Percentiles rank a stretch among this genome's conserved stretches.
Evolutionary conservation across 148 eudicot species (phyloP).

Genomic region (Heliosperma pusillum): DNA sequence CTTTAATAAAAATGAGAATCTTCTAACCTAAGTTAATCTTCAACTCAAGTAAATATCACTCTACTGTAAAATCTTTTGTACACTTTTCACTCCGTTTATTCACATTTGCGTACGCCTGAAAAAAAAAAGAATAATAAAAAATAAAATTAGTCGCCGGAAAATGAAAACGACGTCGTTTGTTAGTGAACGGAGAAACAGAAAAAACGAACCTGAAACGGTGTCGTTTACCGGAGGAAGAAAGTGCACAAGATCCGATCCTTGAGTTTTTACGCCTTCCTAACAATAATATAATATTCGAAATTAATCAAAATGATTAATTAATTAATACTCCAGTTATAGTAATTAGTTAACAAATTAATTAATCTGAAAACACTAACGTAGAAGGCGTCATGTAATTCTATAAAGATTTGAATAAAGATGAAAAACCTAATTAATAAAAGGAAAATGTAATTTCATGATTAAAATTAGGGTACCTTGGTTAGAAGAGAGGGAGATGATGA

Average conservation of each 20-base stretch:
- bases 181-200: not conserved
- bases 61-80: not conserved
- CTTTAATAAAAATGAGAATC: not conserved
- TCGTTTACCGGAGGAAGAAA: conserved; percentile 20
- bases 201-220: not conserved
- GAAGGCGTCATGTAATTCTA: not conserved
- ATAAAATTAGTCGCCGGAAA: not conserved
- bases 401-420: no score
- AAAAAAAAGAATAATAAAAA: not conserved
- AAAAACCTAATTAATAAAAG: no score
- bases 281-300: not conserved
- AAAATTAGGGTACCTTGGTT: not conserved
- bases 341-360: no score
- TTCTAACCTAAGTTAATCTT: conserved; percentile 13
- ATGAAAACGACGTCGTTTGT: not conserved
- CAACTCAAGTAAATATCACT: conserved; percentile 15
- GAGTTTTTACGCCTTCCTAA: not conserved
- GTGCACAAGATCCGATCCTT: not conserved
- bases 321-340: not conserved
- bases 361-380: not conserved
- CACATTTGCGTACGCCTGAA: not conserved
- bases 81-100: no score
- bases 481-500: not conserved
- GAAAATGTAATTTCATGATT: not conserved
- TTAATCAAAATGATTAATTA: not conserved